Percentiles rank a stretch among this genome's conserved stretches.
Conservation (phyloP, 495 filamentous ascomycete species). For the Penicillium flavigenum region DNA sequence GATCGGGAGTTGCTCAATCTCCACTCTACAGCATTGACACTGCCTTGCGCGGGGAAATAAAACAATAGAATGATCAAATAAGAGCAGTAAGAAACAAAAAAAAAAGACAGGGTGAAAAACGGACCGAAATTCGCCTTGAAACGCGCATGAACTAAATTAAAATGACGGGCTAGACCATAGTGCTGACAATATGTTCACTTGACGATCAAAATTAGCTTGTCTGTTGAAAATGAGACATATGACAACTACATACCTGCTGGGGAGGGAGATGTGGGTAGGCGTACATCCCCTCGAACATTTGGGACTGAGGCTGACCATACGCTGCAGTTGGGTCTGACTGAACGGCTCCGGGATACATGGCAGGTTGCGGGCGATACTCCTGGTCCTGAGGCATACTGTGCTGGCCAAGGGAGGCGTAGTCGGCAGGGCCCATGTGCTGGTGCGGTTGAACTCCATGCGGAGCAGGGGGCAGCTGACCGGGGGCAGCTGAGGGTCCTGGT, state of each 20-base stretch:
- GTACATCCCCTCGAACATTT: constrained; percentile 91
- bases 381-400: constrained; percentile 65
- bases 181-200: background rate
- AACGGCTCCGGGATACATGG: constrained; percentile 77
- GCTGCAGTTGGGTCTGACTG: constrained; percentile 65
- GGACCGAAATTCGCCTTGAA: constrained; percentile 24
- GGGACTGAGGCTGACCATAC: constrained; percentile 71
- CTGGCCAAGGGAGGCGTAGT: constrained; percentile 62
- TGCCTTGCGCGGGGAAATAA: constrained; percentile 10
- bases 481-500: constrained; percentile 43
- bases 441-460: constrained; percentile 57
- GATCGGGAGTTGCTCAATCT: background rate
- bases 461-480: constrained; percentile 59
- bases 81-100: constrained; percentile 1
- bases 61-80: constrained; percentile 3
- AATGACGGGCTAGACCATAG: constrained; percentile 19
- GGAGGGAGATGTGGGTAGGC: constrained; percentile 74
- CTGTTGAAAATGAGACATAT: background rate
- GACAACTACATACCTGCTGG: constrained; percentile 68
- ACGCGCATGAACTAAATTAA: constrained; percentile 17
- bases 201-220: constrained; percentile 9
- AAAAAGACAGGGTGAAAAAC: background rate
- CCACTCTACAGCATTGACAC: constrained; percentile 9
- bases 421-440: constrained; percentile 68
- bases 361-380: constrained; percentile 72